Conservation (phyloP, 441 rosid species). For the Raphanus hybrid region DNA sequence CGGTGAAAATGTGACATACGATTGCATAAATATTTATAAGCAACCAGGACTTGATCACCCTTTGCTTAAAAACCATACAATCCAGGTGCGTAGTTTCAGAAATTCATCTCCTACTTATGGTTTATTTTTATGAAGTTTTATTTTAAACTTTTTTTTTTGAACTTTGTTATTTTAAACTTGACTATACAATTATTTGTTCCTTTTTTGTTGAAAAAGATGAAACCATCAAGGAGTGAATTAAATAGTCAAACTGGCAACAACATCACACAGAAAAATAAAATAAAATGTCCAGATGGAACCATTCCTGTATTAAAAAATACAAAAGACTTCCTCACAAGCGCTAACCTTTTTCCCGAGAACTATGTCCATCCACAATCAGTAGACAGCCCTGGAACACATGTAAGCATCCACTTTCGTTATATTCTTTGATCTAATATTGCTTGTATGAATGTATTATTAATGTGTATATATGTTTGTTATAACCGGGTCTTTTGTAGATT, state of each 20-base stretch:
- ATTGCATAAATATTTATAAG: slow-evolving; percentile 18
- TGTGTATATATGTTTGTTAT: background rate
- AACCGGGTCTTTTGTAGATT: background rate
- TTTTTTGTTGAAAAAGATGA: background rate
- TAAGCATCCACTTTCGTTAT: background rate
- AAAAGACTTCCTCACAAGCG: background rate
- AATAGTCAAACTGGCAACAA: background rate
- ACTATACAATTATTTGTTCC: background rate
- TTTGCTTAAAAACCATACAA: slow-evolving; percentile 14
- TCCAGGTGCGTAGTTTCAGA: slow-evolving; percentile 14
- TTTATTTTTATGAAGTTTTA: background rate
- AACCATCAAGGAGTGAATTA: background rate
- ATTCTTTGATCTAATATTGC: too few species aligned
- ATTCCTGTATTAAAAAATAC: slow-evolving; percentile 19
- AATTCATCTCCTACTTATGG: background rate
- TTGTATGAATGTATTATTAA: background rate
- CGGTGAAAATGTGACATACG: slow-evolving; percentile 17
- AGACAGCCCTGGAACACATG: slow-evolving; percentile 25
- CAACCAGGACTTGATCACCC: slow-evolving; percentile 31
- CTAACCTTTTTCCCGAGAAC: background rate
- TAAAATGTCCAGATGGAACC: slow-evolving; percentile 12
- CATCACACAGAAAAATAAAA: background rate
- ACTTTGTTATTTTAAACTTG: background rate
- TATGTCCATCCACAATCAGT: background rate
- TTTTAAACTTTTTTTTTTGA: too few species aligned